These are phyloP conservation scores for Suillus brevipes DNA, from an alignment of 768 basidiomycete genomes.

Conservation along the genomic window DNA sequence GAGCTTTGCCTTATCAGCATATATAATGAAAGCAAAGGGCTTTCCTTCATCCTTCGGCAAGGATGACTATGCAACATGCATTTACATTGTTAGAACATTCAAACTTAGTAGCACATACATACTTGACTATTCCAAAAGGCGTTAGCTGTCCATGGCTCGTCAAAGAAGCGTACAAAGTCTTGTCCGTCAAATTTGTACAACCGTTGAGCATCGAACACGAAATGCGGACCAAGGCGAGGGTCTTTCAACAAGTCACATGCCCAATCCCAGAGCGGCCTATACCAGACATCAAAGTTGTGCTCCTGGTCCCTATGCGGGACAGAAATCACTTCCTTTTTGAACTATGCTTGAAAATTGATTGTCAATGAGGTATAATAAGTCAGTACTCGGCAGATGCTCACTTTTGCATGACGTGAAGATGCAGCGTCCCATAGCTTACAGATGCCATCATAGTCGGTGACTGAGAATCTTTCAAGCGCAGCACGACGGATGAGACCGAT, in stretches of 20 bases:
- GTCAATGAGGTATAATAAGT: background rate
- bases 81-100: background rate
- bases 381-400: background rate
- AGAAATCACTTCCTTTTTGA: constrained; percentile 17
- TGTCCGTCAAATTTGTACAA: constrained; percentile 30
- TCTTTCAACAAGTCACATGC: constrained; percentile 29
- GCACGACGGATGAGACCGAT: background rate
- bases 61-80: background rate
- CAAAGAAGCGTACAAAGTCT: constrained; percentile 28
- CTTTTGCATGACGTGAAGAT: background rate
- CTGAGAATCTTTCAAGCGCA: background rate
- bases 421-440: background rate
- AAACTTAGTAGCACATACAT: constrained; percentile 5
- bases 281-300: constrained; percentile 21
- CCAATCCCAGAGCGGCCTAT: constrained; percentile 30
- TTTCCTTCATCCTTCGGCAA: constrained; percentile 15
- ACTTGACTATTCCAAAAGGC: constrained; percentile 40
- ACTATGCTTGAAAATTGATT: constrained; percentile 10
- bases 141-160: constrained; percentile 41
- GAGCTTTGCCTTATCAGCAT: constrained; percentile 42
- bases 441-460: background rate
- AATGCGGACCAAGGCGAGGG: constrained; percentile 20
- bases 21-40: constrained; percentile 36
- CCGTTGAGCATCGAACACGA: constrained; percentile 34
- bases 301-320: constrained; percentile 19